Percentiles rank a stretch among this genome's conserved stretches.
Evolutionary conservation across 352 stramenopile species (phyloP).

Genomic region (Phytophthora pinifolia): DNA sequence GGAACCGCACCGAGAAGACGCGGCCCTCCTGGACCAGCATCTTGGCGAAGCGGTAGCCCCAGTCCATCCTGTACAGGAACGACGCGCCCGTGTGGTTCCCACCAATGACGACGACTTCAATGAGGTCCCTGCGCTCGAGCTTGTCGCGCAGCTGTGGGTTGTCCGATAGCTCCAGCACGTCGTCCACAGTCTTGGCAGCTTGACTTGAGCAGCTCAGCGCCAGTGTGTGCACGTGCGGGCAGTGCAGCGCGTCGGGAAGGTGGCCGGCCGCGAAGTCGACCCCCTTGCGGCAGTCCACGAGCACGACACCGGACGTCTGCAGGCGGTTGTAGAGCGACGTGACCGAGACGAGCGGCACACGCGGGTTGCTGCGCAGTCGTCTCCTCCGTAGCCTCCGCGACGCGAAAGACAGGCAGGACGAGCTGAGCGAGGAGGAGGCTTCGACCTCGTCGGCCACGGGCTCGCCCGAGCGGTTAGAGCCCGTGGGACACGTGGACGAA

Average conservation of each 20-base stretch:
- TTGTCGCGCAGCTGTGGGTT: slow-evolving; percentile 45
- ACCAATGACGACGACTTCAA: slow-evolving; percentile 72
- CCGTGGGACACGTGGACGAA: slow-evolving; percentile 27
- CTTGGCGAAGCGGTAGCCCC: slow-evolving; percentile 64
- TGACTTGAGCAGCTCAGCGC: slow-evolving; percentile 27
- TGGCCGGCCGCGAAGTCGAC: slow-evolving; percentile 45
- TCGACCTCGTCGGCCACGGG: slow-evolving; percentile 13
- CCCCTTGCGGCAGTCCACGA: slow-evolving; percentile 66
- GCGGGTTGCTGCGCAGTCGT: slow-evolving; percentile 26
- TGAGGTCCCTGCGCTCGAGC: slow-evolving; percentile 55
- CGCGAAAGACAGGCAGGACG: slow-evolving; percentile 24
- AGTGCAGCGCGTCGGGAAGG: slow-evolving; percentile 58
- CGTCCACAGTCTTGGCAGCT: slow-evolving; percentile 44
- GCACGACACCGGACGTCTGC: slow-evolving; percentile 64
- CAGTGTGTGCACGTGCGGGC: slow-evolving; percentile 29
- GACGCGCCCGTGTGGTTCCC: slow-evolving; percentile 47
- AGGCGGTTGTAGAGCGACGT: slow-evolving; percentile 75
- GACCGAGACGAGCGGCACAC: slow-evolving; percentile 59
- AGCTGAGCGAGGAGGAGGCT: slow-evolving; percentile 21
- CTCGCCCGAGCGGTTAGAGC: slow-evolving; percentile 29
- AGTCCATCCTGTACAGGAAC: slow-evolving; percentile 66
- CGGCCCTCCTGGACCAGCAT: slow-evolving; percentile 64
- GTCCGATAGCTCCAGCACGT: slow-evolving; percentile 42
- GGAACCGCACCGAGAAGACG: slow-evolving; percentile 74
- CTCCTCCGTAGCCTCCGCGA: slow-evolving; percentile 28